Evolutionary conservation across 495 filamentous ascomycete genomes (phyloP), one percentile per base, ranked within the genome.

Genomic region (Talaromyces trachyspermus): DNA sequence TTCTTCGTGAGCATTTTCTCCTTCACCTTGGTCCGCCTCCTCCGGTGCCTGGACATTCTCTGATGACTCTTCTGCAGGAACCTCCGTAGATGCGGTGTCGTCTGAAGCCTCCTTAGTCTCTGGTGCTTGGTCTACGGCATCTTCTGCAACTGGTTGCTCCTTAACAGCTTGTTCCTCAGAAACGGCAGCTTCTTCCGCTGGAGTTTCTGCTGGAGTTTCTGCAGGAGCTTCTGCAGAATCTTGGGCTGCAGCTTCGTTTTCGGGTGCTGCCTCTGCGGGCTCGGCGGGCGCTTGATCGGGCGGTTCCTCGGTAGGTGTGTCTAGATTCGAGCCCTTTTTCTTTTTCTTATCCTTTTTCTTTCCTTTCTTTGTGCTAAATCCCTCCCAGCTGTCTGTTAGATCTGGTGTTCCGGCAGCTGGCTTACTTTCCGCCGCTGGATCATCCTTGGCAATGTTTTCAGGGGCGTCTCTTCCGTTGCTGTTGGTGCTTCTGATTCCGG

Each of bases 81-180:
- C 44, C 19, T 44, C 54, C 27, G 39, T 57, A 20, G 5, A 20
- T 1, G 52, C 43, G 19, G 58, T 50, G 26, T 53, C 53, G 1
- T 43, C 46, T 5, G 45, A 43, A 10, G 41, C 42, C 29, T 49
- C 22, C 12, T 40, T 20, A 19, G 20, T 42, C 14, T 47, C 38
- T 20, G 52, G 49, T 23, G 24, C 10, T 20, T 49, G 39, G 3
- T 15, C 32, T 9, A 12, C 10, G 7, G 32, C 32, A 9, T n/a
- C 32, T 36, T n/a, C 38, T 3, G 14, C 38, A 6, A 19, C 9
- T 23, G 17, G 2, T 41, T 41, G 15, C 23, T 41, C 38, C 18
- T 32, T 35, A 37, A 33, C 45, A 18, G 53, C 43, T 19, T 46
- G 44, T 25, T 46, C 14, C 10, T 45, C 37, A 23, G 49, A 8